Evolutionary conservation across 2,329 filamentous ascomycete genomes (phyloP).

Genomic region (Davidsoniella neocaledoniae): DNA sequence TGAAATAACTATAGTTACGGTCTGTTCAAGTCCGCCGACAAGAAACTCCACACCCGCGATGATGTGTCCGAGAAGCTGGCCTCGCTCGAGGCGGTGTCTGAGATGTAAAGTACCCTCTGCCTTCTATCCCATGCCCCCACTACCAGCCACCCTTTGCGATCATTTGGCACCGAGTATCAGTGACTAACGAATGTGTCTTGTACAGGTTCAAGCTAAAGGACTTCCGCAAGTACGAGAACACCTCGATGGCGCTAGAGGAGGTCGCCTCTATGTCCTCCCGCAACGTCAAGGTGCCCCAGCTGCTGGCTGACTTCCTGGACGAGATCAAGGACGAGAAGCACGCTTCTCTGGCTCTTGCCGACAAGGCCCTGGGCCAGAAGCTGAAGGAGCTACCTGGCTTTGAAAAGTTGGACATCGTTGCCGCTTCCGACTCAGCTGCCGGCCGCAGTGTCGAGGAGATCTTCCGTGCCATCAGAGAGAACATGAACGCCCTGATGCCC

Average conservation of each 20-base stretch:
- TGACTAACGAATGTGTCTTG: conserved; percentile 10
- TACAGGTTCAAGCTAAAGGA: conserved; percentile 81
- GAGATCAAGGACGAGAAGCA: conserved; percentile 96
- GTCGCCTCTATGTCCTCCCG: conserved; percentile 54
- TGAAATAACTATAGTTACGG: conserved; percentile 52
- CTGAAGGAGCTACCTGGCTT: conserved; percentile 86
- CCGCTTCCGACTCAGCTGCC: conserved; percentile 62
- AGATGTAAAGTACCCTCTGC: conserved; percentile 45
- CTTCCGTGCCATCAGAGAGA: conserved; percentile 84
- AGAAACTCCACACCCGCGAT: conserved; percentile 87
- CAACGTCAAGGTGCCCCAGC: conserved; percentile 86
- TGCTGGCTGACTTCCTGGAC: conserved; percentile 67
- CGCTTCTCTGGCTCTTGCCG: conserved; percentile 80
- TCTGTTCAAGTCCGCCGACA: conserved; percentile 95
- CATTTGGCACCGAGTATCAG: background rate
- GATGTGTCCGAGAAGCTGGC: conserved; percentile 58
- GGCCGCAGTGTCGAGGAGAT: conserved; percentile 48
- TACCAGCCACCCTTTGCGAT: background rate
- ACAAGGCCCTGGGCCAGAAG: conserved; percentile 78
- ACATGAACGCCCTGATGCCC: conserved; percentile 79
- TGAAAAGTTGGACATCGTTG: conserved; percentile 66
- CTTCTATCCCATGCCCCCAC: background rate
- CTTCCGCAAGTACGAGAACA: conserved; percentile 94
- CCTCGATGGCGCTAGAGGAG: conserved; percentile 77
- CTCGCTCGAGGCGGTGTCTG: conserved; percentile 69